Conservation (phyloP, 805 yeast genomes). For the Wickerhamomyces canadensis region DNA sequence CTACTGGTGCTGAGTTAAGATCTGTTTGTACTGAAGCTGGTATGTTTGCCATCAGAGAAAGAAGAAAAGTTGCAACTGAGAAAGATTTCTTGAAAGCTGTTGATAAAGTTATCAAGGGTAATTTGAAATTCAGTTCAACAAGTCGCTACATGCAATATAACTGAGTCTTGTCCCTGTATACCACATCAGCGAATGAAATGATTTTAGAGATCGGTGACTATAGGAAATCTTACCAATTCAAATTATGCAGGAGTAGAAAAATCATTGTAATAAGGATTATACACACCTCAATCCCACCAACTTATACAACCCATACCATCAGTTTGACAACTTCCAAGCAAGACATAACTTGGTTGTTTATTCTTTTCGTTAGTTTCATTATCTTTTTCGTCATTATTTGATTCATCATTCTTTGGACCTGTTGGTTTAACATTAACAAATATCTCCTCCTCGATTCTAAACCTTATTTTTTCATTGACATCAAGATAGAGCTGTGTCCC, state of each 20-base stretch:
- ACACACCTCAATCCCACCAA: constrained; percentile 77
- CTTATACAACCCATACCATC: constrained; percentile 96
- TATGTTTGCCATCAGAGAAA: constrained; percentile 97
- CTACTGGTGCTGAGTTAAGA: constrained; percentile 97
- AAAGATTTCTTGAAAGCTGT: constrained; percentile 97
- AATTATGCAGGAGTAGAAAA: not conserved
- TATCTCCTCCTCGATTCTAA: constrained; percentile 84
- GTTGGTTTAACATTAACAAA: constrained; percentile 81
- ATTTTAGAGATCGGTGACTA: no score
- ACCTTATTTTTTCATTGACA: constrained; percentile 84
- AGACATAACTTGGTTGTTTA: constrained; percentile 70
- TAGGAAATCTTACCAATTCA: no score
- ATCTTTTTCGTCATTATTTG: constrained; percentile 14
- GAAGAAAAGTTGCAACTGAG: constrained; percentile 97
- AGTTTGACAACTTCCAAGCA: constrained; percentile 85
- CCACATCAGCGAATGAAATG: not conserved
- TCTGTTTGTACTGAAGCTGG: constrained; percentile 99
- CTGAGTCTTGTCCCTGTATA: constrained; percentile 27
- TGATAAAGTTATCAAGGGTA: constrained; percentile 97
- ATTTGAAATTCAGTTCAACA: constrained; percentile 94
- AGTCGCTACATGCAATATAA: constrained; percentile 98
- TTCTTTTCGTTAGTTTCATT: constrained; percentile 29
- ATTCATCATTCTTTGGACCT: constrained; percentile 41
- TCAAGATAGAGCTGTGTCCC: constrained; percentile 79
- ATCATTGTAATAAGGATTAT: constrained; percentile 1